A percentile compares a stretch with the other conserved stretches of the same genome.
These are phyloP conservation scores for Fusarium sp. DNA, from an alignment of 2,329 filamentous ascomycete genomes.

Conservation along the genomic window DNA sequence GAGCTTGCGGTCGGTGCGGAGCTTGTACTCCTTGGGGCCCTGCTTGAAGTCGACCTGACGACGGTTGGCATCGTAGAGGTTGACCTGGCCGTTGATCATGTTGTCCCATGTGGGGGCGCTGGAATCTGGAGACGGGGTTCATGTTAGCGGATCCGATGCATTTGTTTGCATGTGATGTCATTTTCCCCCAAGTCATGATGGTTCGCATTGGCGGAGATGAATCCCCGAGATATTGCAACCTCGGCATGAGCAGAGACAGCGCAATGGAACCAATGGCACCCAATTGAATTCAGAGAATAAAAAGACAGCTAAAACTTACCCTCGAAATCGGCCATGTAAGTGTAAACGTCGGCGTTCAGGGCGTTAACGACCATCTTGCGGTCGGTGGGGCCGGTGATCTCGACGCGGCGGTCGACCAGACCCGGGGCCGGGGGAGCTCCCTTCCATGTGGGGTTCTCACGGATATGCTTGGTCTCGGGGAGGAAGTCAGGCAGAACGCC, in stretches of 20 bases:
- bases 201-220: not conserved
- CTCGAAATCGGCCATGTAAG: constrained; percentile 99
- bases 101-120: constrained; percentile 98
- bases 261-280: not conserved
- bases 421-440: constrained; percentile 92
- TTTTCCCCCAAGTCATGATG: constrained; percentile 8
- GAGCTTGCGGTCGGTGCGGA: constrained; percentile 85
- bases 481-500: constrained; percentile 92
- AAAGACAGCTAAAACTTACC: constrained; percentile 63
- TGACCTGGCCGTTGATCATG: constrained; percentile 98
- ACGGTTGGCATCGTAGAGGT: constrained; percentile 95
- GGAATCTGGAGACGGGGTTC: constrained; percentile 71
- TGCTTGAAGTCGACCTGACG: constrained; percentile 96
- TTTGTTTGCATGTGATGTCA: not conserved
- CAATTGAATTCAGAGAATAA: not conserved
- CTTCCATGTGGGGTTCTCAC: constrained; percentile 93
- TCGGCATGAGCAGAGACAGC: not conserved
- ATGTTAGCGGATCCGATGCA: constrained; percentile 19
- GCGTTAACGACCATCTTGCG: constrained; percentile 99
- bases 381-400: constrained; percentile 97
- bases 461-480: constrained; percentile 93
- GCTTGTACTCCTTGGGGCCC: constrained; percentile 95
- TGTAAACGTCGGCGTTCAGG: constrained; percentile 95
- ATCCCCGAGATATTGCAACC: not conserved
- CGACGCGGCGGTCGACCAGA: constrained; percentile 90